These are phyloP conservation scores for Echinochloa phyllopogon DNA, from an alignment of 176 grass and related monocot species.

Conservation along the genomic window DNA sequence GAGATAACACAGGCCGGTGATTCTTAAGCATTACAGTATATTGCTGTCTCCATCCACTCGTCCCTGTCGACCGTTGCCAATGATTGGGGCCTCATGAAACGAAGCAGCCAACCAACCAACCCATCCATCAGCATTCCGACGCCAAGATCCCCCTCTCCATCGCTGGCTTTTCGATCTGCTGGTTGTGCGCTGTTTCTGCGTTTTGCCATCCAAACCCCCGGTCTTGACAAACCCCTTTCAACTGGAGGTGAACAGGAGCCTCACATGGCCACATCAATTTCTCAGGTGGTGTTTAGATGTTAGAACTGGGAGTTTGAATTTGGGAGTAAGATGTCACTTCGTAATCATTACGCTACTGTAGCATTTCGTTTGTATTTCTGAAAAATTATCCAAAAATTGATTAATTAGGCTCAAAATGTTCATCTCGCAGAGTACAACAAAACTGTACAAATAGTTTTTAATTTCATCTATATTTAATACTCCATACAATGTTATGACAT, in stretches of 20 bases:
- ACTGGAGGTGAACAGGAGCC: background rate
- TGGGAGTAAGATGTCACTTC: too few species aligned
- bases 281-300: too few species aligned
- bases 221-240: constrained; percentile 15
- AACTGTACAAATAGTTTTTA: too few species aligned
- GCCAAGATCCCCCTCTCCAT: background rate
- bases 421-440: too few species aligned
- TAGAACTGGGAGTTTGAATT: too few species aligned
- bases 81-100: constrained; percentile 16
- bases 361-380: too few species aligned
- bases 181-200: background rate
- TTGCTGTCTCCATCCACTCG: constrained; percentile 27
- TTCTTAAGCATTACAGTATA: background rate
- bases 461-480: too few species aligned
- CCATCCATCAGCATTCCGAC: background rate
- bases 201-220: constrained; percentile 42
- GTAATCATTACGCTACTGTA: too few species aligned
- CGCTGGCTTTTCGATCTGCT: background rate
- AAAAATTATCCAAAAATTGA: too few species aligned
- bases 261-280: background rate
- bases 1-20: constrained; percentile 5
- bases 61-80: background rate
- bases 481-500: too few species aligned
- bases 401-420: too few species aligned
- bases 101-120: background rate